phyloP scores from a whole-genome alignment of 2,329 filamentous ascomycete species.

The Xylariaceae sp. region DNA sequence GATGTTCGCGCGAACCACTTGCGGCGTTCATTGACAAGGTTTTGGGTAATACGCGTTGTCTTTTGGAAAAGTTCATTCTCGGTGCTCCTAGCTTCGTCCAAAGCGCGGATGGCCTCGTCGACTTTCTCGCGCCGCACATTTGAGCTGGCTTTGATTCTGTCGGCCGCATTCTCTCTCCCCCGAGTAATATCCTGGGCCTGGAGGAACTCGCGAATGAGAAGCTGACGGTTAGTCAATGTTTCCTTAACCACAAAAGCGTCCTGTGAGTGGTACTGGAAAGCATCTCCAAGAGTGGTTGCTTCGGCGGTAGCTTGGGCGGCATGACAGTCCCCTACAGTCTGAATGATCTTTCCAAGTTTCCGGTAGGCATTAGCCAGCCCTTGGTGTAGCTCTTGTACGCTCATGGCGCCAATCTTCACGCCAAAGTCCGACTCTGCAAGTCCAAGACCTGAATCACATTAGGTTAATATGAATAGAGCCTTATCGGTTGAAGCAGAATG shows the following conservation, averaged over 20 bases:
- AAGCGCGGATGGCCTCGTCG: conserved; percentile 86
- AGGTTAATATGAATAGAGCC: conserved; percentile 23
- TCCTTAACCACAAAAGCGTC: conserved; percentile 98
- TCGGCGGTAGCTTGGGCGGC: conserved; percentile 95
- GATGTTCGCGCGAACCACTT: conserved; percentile 87
- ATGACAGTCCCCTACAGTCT: conserved; percentile 90
- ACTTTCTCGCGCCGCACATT: conserved; percentile 92
- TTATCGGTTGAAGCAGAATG: background rate
- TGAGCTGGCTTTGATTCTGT: conserved; percentile 79
- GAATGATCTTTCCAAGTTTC: conserved; percentile 89
- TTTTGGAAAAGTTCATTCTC: conserved; percentile 80
- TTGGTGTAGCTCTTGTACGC: conserved; percentile 82
- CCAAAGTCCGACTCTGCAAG: conserved; percentile 91
- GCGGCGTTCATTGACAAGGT: conserved; percentile 80
- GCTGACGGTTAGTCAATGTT: conserved; percentile 94
- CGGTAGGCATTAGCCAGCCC: conserved; percentile 87
- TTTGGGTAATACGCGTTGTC: conserved; percentile 81
- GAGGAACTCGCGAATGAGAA: conserved; percentile 85
- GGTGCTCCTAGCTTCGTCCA: conserved; percentile 79
- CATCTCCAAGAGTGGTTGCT: conserved; percentile 88
- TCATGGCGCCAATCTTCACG: conserved; percentile 79
- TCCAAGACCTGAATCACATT: conserved; percentile 63
- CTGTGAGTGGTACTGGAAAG: conserved; percentile 88
- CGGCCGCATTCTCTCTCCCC: conserved; percentile 77
- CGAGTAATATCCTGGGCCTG: conserved; percentile 84